Conservation (phyloP, 2,329 filamentous ascomycete species). For the Mycosphaerella sp. region DNA sequence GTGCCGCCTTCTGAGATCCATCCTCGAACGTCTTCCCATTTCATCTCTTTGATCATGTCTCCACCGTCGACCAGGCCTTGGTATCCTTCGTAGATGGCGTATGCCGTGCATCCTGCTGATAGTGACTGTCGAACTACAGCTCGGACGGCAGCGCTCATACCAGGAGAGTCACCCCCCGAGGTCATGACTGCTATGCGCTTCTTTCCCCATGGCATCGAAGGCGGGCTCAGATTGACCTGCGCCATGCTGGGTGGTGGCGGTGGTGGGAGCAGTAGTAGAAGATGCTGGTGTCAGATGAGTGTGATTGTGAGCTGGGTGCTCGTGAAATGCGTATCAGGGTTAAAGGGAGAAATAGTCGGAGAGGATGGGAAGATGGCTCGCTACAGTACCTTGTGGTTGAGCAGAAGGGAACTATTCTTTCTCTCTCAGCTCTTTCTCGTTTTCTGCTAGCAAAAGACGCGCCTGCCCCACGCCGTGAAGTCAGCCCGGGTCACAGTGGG, state of each 20-base stretch:
- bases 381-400: too few relatives aligned
- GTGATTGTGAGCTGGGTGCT: background rate
- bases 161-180: constrained; percentile 86
- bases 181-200: constrained; percentile 84
- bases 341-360: background rate
- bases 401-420: background rate
- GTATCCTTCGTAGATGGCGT: constrained; percentile 75
- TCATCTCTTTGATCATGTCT: constrained; percentile 77
- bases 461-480: constrained; percentile 7
- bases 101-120: constrained; percentile 55
- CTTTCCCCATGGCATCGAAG: constrained; percentile 35
- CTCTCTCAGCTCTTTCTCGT: constrained; percentile 1
- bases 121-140: constrained; percentile 90
- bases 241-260: constrained; percentile 24
- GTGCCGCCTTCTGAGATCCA: constrained; percentile 93
- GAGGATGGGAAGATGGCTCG: background rate
- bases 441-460: constrained; percentile 4
- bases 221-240: constrained; percentile 28
- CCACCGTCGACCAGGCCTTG: constrained; percentile 88
- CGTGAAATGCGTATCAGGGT: background rate
- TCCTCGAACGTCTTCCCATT: constrained; percentile 90
- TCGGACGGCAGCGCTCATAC: constrained; percentile 88
- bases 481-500: constrained; percentile 1
- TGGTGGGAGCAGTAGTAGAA: background rate
- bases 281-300: background rate